A percentile compares a stretch with the other conserved stretches of the same genome.
phyloP scores from a whole-genome alignment of 2,329 filamentous ascomycete species.

The Diaporthe eres region DNA sequence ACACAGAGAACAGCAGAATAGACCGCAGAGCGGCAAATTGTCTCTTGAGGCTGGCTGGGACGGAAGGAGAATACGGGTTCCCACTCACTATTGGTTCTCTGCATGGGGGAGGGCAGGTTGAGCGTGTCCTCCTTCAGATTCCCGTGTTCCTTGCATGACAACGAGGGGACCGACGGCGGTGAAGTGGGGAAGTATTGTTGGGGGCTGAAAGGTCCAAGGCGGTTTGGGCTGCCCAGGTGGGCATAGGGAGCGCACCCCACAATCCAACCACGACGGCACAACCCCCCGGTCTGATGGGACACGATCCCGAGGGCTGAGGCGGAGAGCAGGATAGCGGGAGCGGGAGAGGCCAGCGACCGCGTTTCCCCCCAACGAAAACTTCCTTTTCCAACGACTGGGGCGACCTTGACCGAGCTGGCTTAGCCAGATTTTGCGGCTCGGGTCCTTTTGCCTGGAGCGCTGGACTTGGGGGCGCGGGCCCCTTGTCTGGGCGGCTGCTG shows the following conservation, averaged over 20 bases:
- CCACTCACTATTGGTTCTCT: slow-evolving; percentile 28
- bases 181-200: slow-evolving; percentile 29
- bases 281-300: slow-evolving; percentile 3
- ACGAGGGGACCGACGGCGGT: slow-evolving; percentile 26
- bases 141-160: slow-evolving; percentile 32
- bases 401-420: neutral
- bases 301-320: slow-evolving; percentile 15
- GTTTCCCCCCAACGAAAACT: slow-evolving; percentile 1
- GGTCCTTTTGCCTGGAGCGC: slow-evolving; percentile 15
- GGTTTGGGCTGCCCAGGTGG: neutral
- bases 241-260: slow-evolving; percentile 17
- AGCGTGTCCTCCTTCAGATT: neutral
- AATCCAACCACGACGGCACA: slow-evolving; percentile 10
- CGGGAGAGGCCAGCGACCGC: neutral
- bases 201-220: slow-evolving; percentile 20
- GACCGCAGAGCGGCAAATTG: neutral
- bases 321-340: neutral
- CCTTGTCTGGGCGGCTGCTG: slow-evolving; percentile 1
- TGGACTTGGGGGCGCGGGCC: neutral
- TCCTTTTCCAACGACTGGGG: slow-evolving; percentile 14
- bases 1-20: neutral
- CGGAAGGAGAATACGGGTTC: slow-evolving; percentile 23
- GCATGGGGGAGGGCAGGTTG: neutral
- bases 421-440: slow-evolving; percentile 7
- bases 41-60: slow-evolving; percentile 24